Base-by-base conservation (phyloP, 2,329 filamentous ascomycete species). In the Cladosporium sp. region DNA sequence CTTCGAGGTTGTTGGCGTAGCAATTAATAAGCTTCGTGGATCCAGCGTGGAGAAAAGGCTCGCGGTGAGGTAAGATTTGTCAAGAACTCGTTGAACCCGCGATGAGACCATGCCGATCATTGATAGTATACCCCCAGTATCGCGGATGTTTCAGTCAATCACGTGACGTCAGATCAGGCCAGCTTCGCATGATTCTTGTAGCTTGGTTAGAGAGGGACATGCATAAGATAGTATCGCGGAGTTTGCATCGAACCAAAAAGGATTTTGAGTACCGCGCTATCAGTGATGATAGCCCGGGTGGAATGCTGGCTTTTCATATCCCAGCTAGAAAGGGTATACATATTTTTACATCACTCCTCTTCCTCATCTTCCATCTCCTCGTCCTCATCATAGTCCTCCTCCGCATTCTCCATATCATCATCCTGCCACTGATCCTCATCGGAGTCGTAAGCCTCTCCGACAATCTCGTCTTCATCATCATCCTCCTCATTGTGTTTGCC, bases 391-490 rank as follows among this genome's bases (percentile, higher is more conserved):
- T 68, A 63, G 5, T 76, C 76, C 26, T 73, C 72, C 54, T 79
- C 80, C 24, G 76, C 76, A 59, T 82, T 79, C 69, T 82, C 80
- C 67, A 81, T 81, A 52, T 81, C 82, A 63, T 81, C 79, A 49
- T 82, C 79, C 54, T 77, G 80, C 65, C 83, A 83, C 69, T 85
- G 82, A 75, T 85, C 84, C 70, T 82, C 79, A 49, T 83, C 83
- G 55, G 84, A 82, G 64, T 77, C 79, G 63, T 84, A 83, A 47
- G 82, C 82, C 18, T 83, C 83, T 2, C 79, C 81, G 51, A 76
- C 75, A 44, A 71, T 67, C 38, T 73, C 73, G 3, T 74, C 74
- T 26, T 78, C 77, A 24, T 77, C 77, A 24, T 77, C 76, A 4
- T 78, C 74, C 21, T 76, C 77, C 7, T 78, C 78, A 2, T 78